A percentile compares a stretch with the other conserved stretches of the same genome.
These are phyloP conservation scores for Euphorbia peplus DNA, from an alignment of 345 rosid genomes.

Conservation along the genomic window DNA sequence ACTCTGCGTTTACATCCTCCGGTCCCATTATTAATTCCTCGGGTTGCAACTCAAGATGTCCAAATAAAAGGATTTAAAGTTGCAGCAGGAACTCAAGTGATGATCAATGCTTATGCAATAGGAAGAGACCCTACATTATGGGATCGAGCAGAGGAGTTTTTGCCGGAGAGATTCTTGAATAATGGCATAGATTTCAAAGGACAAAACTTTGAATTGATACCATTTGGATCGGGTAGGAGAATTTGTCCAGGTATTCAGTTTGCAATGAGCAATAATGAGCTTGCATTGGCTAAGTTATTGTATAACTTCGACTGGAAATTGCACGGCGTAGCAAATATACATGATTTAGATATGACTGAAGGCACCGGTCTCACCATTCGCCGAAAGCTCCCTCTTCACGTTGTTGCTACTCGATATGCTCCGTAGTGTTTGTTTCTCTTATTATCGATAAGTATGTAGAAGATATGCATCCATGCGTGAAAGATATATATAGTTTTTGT, in stretches of 20 bases:
- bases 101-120: constrained; percentile 28
- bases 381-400: too few relatives aligned
- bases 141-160: constrained; percentile 29
- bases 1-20: constrained; percentile 40
- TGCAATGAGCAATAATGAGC: constrained; percentile 16
- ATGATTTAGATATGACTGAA: constrained; percentile 29
- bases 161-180: constrained; percentile 39
- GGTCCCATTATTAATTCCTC: constrained; percentile 29
- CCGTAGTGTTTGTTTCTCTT: too few relatives aligned
- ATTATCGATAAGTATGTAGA: too few relatives aligned
- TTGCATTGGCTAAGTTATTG: constrained; percentile 29
- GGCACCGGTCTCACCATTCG: constrained; percentile 24
- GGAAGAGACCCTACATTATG: constrained; percentile 34
- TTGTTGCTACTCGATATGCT: constrained; percentile 15
- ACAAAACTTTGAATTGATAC: constrained; percentile 36
- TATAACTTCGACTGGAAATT: constrained; percentile 32
- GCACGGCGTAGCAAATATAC: constrained; percentile 20
- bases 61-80: constrained; percentile 27
- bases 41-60: constrained; percentile 23
- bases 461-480: too few relatives aligned
- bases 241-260: constrained; percentile 31
- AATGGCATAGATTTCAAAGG: constrained; percentile 29
- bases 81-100: constrained; percentile 22
- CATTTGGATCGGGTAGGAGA: constrained; percentile 42
- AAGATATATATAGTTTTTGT: too few relatives aligned